Base-by-base conservation (phyloP, 768 basidiomycete genomes). In the Lactifluus pinguis region DNA sequence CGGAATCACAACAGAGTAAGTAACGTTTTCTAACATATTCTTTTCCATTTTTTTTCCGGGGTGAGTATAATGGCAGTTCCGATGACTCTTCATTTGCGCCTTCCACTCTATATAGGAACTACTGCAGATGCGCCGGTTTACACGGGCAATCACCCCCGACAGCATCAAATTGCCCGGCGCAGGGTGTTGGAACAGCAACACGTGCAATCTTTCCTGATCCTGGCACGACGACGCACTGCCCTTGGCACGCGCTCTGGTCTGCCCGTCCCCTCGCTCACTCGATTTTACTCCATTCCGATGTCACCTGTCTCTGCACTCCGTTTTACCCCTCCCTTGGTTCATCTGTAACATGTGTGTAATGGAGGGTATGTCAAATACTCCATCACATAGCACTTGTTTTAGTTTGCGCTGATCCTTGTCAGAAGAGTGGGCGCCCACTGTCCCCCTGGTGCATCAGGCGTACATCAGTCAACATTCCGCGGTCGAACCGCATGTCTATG, bases 1-100 rank as follows among this genome's bases (percentile, higher is more conserved):
- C 81, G 93, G 69, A 86, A 87, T 70, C 93, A 90, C 72, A 97
- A 95, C 79, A 92, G 88, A 80, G 93, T 91, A 57, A 36, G 77
- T 6, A n/a, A n/a, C n/a, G n/a, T n/a, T n/a, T n/a, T n/a, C 11
- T 49, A 25, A 15, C 36, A 7, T 39, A 6, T 19, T 17, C 3
- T 13, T 30, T 19, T 13, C 1, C 14, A n/a, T n/a, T 9, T 7
- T 39, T 32, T 9, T 6, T 9, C 52, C 15, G 32, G 32, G n/a
- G n/a, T 34, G 2, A 25, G 25, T 25, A 29, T 44, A 25, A 38
- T 39, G n/a, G 11, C 21, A 21, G 17, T 29, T 51, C 32, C 30
- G 19, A n/a, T 34, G 53, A 49, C 48, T 29, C 17, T 54, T n/a
- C 7, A 21, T 49, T 42, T 55, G 30, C 9, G 17, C 13, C 30